A percentile compares a stretch with the other conserved stretches of the same genome.
Conservation (phyloP, 371 early-diverging fungal species). For the Zopfochytrium polystomum region DNA sequence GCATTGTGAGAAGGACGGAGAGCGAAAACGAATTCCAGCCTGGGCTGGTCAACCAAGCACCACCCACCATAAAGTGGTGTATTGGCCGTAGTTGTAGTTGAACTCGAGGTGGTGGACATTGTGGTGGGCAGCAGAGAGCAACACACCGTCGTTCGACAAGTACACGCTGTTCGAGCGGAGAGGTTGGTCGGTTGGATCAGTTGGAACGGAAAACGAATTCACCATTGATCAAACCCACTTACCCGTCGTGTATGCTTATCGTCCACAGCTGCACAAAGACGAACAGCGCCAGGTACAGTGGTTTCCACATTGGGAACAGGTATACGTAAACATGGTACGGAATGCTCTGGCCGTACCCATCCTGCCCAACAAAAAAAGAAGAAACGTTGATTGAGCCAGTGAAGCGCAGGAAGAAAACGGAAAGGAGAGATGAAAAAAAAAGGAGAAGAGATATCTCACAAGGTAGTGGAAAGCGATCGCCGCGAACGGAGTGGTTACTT, state of each 20-base stretch:
- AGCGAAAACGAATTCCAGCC: not conserved
- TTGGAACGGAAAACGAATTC: not conserved
- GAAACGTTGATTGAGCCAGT: not conserved
- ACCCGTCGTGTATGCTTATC: slow-evolving; percentile 92
- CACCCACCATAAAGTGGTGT: slow-evolving; percentile 70
- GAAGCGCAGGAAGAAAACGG: not conserved
- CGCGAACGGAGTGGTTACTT: slow-evolving; percentile 90
- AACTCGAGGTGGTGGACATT: slow-evolving; percentile 94
- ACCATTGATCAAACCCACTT: slow-evolving; percentile 5
- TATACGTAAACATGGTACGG: slow-evolving; percentile 92
- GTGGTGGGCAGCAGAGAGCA: slow-evolving; percentile 93
- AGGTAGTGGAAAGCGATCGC: slow-evolving; percentile 94
- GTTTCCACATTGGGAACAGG: slow-evolving; percentile 86
- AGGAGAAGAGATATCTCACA: slow-evolving; percentile 28
- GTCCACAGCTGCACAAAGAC: slow-evolving; percentile 93
- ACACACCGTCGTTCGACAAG: slow-evolving; percentile 49
- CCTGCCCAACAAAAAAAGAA: slow-evolving; percentile 38
- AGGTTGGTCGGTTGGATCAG: slow-evolving; percentile 3
- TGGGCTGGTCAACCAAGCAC: not conserved
- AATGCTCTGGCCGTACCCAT: slow-evolving; percentile 89
- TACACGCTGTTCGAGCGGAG: slow-evolving; percentile 49
- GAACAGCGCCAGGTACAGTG: slow-evolving; percentile 78
- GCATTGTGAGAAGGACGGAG: not conserved
- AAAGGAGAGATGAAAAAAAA: not conserved
- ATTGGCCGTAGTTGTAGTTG: slow-evolving; percentile 98